phyloP scores from a whole-genome alignment of 441 rosid genomes.

The Populus hybrid region DNA sequence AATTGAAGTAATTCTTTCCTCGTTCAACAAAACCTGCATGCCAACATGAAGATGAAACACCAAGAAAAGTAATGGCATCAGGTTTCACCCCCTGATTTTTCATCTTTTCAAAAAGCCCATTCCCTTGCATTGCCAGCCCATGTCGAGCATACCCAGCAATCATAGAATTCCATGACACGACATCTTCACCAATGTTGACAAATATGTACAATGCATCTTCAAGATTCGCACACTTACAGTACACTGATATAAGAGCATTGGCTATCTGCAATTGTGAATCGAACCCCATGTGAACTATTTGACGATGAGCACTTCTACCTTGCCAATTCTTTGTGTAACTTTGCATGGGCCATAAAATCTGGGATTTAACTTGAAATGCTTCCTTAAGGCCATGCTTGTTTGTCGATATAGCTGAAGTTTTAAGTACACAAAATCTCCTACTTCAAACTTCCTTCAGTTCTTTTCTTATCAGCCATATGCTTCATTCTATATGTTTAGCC shows the following conservation, averaged over 20 bases:
- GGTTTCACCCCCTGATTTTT: slow-evolving; percentile 41
- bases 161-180: slow-evolving; percentile 80
- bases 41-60: slow-evolving; percentile 70
- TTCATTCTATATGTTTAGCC: too few species aligned
- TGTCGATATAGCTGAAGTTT: too few species aligned
- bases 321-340: slow-evolving; percentile 18
- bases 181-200: slow-evolving; percentile 34
- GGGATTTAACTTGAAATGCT: slow-evolving; percentile 15
- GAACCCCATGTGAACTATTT: slow-evolving; percentile 53
- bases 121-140: slow-evolving; percentile 54
- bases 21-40: slow-evolving; percentile 64
- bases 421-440: too few species aligned
- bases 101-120: slow-evolving; percentile 62
- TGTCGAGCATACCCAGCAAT: slow-evolving; percentile 76
- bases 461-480: too few species aligned
- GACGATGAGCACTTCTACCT: slow-evolving; percentile 67
- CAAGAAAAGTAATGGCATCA: slow-evolving; percentile 71
- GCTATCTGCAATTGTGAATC: slow-evolving; percentile 41
- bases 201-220: slow-evolving; percentile 44
- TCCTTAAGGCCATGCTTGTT: too few species aligned
- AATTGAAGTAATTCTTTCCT: slow-evolving; percentile 51
- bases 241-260: slow-evolving; percentile 68
- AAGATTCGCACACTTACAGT: slow-evolving; percentile 58
- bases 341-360: background rate
- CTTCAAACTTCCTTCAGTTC: too few species aligned